Conservation (phyloP, 169 alveolate species). For the Plasmodium sp. region DNA sequence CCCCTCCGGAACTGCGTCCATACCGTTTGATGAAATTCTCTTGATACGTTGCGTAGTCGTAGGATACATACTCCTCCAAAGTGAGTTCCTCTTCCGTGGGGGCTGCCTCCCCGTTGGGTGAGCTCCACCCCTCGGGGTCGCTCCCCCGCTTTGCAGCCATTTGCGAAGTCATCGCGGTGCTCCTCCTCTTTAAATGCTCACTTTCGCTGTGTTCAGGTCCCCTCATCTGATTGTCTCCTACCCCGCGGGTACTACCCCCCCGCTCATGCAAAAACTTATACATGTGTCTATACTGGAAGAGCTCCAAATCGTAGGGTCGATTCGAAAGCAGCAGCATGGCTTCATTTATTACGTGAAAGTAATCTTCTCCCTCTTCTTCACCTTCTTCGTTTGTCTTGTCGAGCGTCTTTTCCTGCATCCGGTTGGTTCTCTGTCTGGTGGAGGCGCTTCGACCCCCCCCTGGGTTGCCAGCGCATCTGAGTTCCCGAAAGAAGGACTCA, state of each 20-base stretch:
- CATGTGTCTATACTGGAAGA: constrained; percentile 26
- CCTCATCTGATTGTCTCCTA: neutral
- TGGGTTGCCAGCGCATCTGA: neutral
- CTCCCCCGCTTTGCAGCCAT: neutral
- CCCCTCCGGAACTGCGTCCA: neutral
- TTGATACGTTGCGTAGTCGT: constrained; percentile 61
- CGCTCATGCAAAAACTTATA: constrained; percentile 28
- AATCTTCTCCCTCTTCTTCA: neutral
- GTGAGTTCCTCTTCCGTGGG: neutral
- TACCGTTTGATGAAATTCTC: constrained; percentile 20
- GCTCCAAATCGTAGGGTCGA: constrained; percentile 51
- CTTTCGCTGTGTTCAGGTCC: neutral
- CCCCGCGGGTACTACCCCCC: neutral
- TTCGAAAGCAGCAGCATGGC: constrained; percentile 55
- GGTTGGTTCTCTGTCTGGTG: neutral
- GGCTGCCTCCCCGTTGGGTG: neutral
- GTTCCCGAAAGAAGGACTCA: constrained; percentile 16
- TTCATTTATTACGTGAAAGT: constrained; percentile 45
- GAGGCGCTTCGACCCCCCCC: neutral
- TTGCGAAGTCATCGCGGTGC: neutral
- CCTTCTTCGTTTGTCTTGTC: neutral
- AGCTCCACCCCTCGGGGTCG: neutral
- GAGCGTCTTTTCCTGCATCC: neutral
- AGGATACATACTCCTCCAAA: constrained; percentile 15
- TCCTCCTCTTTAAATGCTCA: neutral